phyloP scores from a whole-genome alignment of 1,284 basidiomycete genomes.

The Pseudozyma sp. region DNA sequence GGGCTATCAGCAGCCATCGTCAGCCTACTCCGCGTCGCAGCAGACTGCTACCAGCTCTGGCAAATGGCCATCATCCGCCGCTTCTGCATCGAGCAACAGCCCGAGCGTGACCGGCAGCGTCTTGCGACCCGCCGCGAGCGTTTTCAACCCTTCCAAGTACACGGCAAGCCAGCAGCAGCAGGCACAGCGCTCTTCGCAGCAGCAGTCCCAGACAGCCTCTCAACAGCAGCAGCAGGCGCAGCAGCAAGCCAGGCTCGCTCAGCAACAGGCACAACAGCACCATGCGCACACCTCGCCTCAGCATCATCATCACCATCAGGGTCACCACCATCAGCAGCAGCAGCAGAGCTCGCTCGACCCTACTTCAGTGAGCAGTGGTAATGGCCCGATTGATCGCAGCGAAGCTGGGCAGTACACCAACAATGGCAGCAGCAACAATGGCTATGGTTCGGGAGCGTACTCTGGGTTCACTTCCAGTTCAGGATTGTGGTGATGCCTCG shows the following conservation, averaged over 20 bases:
- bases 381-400: slow-evolving; percentile 37
- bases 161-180: not conserved
- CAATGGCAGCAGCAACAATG: not conserved
- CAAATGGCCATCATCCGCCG: slow-evolving; percentile 24
- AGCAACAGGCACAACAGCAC: slow-evolving; percentile 10
- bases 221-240: slow-evolving; percentile 33
- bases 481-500: slow-evolving; percentile 19
- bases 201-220: slow-evolving; percentile 9
- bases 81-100: slow-evolving; percentile 1
- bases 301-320: slow-evolving; percentile 26
- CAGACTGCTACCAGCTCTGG: slow-evolving; percentile 3
- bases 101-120: slow-evolving; percentile 20
- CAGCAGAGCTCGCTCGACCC: not conserved
- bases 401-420: slow-evolving; percentile 19
- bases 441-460: slow-evolving; percentile 19
- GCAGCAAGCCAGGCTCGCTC: slow-evolving; percentile 14
- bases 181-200: slow-evolving; percentile 8
- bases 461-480: slow-evolving; percentile 24
- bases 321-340: slow-evolving; percentile 26
- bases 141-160: slow-evolving; percentile 40
- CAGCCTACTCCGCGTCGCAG: slow-evolving; percentile 9
- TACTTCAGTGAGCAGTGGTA: slow-evolving; percentile 14
- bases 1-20: slow-evolving; percentile 28
- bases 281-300: slow-evolving; percentile 11
- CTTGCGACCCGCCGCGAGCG: slow-evolving; percentile 35